These are phyloP conservation scores for Sedum album DNA, from an alignment of 164 flowering plant genomes.

Conservation along the genomic window DNA sequence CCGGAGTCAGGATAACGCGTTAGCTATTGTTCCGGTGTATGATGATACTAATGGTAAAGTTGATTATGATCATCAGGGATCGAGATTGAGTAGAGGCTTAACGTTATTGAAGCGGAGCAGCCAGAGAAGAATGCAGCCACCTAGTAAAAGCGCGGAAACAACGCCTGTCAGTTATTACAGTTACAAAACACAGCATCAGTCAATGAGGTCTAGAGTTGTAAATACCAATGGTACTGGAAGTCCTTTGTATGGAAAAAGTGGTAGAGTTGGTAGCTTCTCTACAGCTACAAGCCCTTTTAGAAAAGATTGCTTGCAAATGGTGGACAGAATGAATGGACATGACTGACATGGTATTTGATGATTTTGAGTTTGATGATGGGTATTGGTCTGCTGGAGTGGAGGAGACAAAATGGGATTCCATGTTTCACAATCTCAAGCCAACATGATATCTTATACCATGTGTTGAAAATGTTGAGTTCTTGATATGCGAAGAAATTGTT, in stretches of 20 bases:
- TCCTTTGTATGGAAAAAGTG: slow-evolving; percentile 11
- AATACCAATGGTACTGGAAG: slow-evolving; percentile 27
- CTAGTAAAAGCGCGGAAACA: not conserved
- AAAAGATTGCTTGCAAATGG: slow-evolving; percentile 18
- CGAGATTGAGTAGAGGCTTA: slow-evolving; percentile 51
- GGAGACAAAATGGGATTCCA: slow-evolving; percentile 30
- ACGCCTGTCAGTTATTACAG: not conserved
- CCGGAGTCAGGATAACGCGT: slow-evolving; percentile 20
- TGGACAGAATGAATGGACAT: slow-evolving; percentile 11
- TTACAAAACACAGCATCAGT: not conserved
- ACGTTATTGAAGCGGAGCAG: slow-evolving; percentile 41
- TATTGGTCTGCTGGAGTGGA: slow-evolving; percentile 32
- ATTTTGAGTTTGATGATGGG: slow-evolving; percentile 19
- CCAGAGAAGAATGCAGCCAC: slow-evolving; percentile 17
- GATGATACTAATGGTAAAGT: slow-evolving; percentile 1
- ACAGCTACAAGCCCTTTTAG: slow-evolving; percentile 31
- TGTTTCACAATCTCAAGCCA: slow-evolving; percentile 36
- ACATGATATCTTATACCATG: slow-evolving; percentile 11
- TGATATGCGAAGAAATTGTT: not conserved
- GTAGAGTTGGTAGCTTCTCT: slow-evolving; percentile 18
- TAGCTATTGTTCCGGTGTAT: slow-evolving; percentile 41
- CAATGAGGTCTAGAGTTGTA: slow-evolving; percentile 27
- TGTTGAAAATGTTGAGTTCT: too few relatives aligned
- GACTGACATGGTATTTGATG: not conserved
- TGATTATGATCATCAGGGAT: slow-evolving; percentile 10